Percentiles rank a stretch among this genome's conserved stretches.
Evolutionary conservation across 176 grass and related monocot species (phyloP).

Genomic region (Paspalum notatum): DNA sequence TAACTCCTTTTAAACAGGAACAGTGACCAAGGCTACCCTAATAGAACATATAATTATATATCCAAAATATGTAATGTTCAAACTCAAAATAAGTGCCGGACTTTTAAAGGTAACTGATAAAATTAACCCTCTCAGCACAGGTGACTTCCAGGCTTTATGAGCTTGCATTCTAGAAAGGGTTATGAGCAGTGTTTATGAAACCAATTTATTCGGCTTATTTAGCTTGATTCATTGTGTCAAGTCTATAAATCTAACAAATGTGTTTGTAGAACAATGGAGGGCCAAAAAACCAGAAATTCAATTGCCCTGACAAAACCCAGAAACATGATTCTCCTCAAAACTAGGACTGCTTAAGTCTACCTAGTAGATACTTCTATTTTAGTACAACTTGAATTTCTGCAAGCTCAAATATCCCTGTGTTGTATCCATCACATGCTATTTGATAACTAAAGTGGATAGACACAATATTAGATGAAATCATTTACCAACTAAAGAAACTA

Average conservation of each 20-base stretch:
- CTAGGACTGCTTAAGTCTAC: background rate
- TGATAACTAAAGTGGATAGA: background rate
- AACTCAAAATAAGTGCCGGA: background rate
- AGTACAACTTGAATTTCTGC: background rate
- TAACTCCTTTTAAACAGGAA: background rate
- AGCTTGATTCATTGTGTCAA: background rate
- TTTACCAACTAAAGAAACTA: background rate
- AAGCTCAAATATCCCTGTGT: background rate
- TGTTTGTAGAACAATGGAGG: background rate
- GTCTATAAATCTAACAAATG: conserved; percentile 14
- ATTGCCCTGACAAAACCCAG: background rate
- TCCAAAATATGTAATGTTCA: background rate
- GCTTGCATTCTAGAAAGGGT: background rate
- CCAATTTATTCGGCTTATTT: background rate
- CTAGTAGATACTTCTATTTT: no score
- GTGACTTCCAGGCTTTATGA: background rate
- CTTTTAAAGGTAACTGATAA: background rate
- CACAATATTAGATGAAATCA: background rate
- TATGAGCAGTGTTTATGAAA: conserved; percentile 12
- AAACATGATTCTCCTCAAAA: background rate
- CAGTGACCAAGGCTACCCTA: background rate
- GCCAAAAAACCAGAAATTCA: background rate
- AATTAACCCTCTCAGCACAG: background rate
- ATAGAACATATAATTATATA: background rate
- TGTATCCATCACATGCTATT: background rate